Conservation (phyloP, 1,284 basidiomycete species). For the Porodaedalea pini region DNA sequence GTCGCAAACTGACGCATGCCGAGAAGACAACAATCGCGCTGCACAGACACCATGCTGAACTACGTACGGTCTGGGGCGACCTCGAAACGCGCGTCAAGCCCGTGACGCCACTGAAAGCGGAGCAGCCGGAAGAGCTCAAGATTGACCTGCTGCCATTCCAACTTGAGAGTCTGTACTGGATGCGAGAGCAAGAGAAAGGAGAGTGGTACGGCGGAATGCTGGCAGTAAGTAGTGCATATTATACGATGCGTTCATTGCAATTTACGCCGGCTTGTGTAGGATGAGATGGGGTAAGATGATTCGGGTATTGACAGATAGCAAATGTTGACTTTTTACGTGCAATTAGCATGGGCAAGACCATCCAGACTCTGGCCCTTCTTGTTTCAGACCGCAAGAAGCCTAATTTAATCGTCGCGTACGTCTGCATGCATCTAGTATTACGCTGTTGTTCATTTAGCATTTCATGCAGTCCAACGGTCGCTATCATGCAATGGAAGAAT, state of each 20-base stretch:
- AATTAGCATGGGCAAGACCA: conserved; percentile 94
- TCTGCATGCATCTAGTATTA: conserved; percentile 20
- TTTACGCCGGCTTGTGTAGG: conserved; percentile 40
- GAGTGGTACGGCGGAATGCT: conserved; percentile 92
- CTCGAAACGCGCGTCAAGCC: conserved; percentile 64
- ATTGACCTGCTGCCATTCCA: conserved; percentile 76
- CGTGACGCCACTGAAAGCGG: conserved; percentile 65
- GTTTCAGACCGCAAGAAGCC: conserved; percentile 77
- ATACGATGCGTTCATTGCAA: conserved; percentile 13
- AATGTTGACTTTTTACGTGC: conserved; percentile 4
- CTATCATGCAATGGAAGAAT: conserved; percentile 98
- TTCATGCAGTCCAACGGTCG: conserved; percentile 77
- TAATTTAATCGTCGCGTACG: conserved; percentile 88
- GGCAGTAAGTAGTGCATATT: conserved; percentile 54
- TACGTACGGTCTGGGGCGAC: conserved; percentile 86
- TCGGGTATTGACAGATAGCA: conserved; percentile 1
- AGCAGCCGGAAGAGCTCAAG: conserved; percentile 81
- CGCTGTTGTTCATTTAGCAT: conserved; percentile 5
- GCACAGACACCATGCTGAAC: conserved; percentile 68
- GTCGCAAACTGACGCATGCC: conserved; percentile 69
- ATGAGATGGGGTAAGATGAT: conserved; percentile 79
- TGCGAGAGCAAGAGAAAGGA: conserved; percentile 89
- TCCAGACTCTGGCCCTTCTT: conserved; percentile 92
- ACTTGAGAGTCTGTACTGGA: conserved; percentile 92
- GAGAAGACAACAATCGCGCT: conserved; percentile 73